These are phyloP conservation scores for Ophiosphaerella korrae DNA, from an alignment of 2,329 filamentous ascomycete species.

Conservation along the genomic window DNA sequence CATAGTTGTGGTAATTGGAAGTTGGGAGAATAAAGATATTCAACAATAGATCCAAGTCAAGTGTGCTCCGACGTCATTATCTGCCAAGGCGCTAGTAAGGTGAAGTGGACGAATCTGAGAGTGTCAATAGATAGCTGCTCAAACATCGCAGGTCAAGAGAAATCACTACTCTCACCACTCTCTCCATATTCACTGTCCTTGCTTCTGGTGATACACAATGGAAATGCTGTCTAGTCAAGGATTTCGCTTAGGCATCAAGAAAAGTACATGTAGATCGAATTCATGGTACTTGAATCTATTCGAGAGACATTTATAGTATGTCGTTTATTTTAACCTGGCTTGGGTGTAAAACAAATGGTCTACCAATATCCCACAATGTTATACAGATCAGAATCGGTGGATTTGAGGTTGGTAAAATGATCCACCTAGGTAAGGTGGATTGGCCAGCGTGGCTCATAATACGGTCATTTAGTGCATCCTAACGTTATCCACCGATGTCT, in stretches of 20 bases:
- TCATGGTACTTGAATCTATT: not conserved
- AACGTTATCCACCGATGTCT: too few species aligned
- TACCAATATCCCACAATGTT: not conserved
- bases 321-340: slow-evolving; percentile 1
- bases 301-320: not conserved
- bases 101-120: not conserved
- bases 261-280: too few species aligned
- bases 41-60: not conserved
- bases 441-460: not conserved
- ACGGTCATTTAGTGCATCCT: not conserved
- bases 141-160: too few species aligned
- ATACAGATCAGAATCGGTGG: not conserved
- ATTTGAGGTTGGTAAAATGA: too few species aligned
- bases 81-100: slow-evolving; percentile 10
- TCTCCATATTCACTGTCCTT: not conserved
- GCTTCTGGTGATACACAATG: too few species aligned
- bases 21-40: not conserved
- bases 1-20: not conserved
- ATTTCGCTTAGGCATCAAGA: too few species aligned
- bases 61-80: slow-evolving; percentile 14
- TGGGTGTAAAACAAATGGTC: not conserved
- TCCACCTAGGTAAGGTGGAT: not conserved
- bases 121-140: too few species aligned
- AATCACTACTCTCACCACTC: not conserved
- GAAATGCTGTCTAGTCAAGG: too few species aligned